A percentile compares a stretch with the other conserved stretches of the same genome.
Evolutionary conservation across 2,329 filamentous ascomycete genomes (phyloP).

Genomic region (Paecilomyces formosus): DNA sequence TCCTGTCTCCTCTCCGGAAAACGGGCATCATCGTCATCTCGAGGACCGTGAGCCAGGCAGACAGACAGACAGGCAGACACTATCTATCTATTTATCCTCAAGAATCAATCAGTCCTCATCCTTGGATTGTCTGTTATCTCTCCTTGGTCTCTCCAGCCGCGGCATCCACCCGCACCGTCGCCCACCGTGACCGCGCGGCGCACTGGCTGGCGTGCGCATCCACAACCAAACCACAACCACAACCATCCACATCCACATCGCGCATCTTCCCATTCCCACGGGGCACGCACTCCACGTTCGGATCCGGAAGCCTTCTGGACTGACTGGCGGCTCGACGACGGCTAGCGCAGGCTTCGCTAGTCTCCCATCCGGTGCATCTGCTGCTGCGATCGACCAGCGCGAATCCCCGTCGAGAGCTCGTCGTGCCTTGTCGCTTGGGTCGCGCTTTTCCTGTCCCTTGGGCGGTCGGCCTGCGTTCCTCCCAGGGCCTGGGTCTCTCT

Average conservation of each 20-base stretch:
- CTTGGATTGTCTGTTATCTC: background rate
- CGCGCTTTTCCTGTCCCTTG: slow-evolving; percentile 1
- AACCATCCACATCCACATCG: too few species aligned
- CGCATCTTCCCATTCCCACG: background rate
- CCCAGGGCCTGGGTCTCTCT: background rate
- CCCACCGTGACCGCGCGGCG: background rate
- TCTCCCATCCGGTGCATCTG: background rate
- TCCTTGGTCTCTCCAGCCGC: background rate
- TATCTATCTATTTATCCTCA: background rate
- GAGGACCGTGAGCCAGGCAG: too few species aligned
- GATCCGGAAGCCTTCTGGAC: background rate
- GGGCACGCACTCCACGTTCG: slow-evolving; percentile 2
- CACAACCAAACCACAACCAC: too few species aligned
- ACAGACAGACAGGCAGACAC: too few species aligned
- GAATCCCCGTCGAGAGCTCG: background rate
- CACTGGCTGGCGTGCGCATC: background rate
- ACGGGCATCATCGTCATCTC: background rate
- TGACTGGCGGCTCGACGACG: background rate
- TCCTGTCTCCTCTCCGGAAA: background rate
- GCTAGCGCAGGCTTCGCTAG: background rate
- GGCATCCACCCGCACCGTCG: background rate
- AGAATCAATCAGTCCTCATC: background rate
- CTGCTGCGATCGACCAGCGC: slow-evolving; percentile 1
- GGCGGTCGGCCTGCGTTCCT: background rate
- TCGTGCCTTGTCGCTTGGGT: slow-evolving; percentile 1